Conservation (phyloP, 1,284 basidiomycete genomes). For the Trichosporon sp. region DNA sequence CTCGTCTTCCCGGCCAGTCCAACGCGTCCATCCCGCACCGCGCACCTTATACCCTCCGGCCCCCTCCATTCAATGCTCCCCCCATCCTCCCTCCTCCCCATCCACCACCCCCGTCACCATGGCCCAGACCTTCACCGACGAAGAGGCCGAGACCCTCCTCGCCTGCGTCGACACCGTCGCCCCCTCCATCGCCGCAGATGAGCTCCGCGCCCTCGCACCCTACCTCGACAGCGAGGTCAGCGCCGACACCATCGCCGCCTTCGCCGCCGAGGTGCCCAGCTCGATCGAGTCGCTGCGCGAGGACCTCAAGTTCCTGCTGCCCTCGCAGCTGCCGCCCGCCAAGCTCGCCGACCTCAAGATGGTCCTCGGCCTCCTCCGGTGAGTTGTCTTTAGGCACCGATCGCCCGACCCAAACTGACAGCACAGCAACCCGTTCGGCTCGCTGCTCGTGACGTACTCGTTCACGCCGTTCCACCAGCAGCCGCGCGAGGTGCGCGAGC, state of each 20-base stretch:
- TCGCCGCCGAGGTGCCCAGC: constrained; percentile 15
- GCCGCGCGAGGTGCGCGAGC: constrained; percentile 12
- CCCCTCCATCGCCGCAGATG: constrained; percentile 13
- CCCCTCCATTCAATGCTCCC: neutral
- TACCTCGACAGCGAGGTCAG: constrained; percentile 7
- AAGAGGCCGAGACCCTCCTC: constrained; percentile 18
- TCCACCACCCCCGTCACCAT: neutral
- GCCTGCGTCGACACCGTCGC: constrained; percentile 25
- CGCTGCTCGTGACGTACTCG: constrained; percentile 9
- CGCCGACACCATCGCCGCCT: constrained; percentile 10
- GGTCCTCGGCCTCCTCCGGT: constrained; percentile 24
- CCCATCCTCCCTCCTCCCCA: neutral
- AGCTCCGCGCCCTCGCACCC: constrained; percentile 14
- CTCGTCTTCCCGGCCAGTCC: no score
- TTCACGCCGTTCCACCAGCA: constrained; percentile 18
- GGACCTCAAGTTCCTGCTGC: constrained; percentile 11
- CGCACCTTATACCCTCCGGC: neutral
- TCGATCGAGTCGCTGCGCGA: constrained; percentile 4
- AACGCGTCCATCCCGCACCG: neutral
- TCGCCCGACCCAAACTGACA: neutral
- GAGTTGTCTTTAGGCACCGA: neutral
- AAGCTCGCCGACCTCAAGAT: constrained; percentile 23
- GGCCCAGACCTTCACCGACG: constrained; percentile 9
- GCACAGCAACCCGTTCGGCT: constrained; percentile 8
- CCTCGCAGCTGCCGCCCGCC: constrained; percentile 7